Evolutionary conservation across 768 basidiomycete species (phyloP), one percentile per base, ranked within the genome.

Genomic region (Hebeloma cylindrosporum): DNA sequence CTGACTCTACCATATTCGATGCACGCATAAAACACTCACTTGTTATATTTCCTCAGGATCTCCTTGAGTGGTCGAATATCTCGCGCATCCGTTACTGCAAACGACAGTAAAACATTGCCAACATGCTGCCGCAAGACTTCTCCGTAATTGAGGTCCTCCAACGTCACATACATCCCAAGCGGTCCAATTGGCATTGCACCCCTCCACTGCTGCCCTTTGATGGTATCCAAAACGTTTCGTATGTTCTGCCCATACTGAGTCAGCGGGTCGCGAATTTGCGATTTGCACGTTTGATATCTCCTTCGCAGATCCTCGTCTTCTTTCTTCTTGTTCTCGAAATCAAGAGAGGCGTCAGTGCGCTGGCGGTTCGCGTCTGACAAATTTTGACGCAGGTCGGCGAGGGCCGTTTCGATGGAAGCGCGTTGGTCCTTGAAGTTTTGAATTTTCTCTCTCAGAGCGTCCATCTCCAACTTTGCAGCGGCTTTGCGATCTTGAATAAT

Each of bases 121-220:
- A 46, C 16, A 11, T 16, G 26, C 14, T 30, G 28, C 13, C 45
- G 14, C 16, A 46, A 16, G 4, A 31, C 26, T 4, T 46, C 26
- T 8, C 13, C 26, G 18, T 39, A 46, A n/a, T 23, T 29, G 10
- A 20, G 18, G 27, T 46, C 37, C 31, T 22, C 16, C 20, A 46
- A 28, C 1, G 14, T 31, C 16, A 46, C 45, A 20, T 9, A 46
- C 16, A 11, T 28, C 4, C 45, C 45, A 3, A 46, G 16, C 1
- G 45, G 45, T 14, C 45, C 45, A 11, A 46, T 39, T 7, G 45
- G 45, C 23, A 30, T 46, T 5, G 3, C 14, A 6, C 45, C 45
- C 5, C 18, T 29, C 45, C 45, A 46, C 14, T 30, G 2, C 4
- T 13, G 7, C 13, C 33, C 21, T 8, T 46, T 20, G 17, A 46